Evolutionary conservation across 805 yeast genomes (phyloP), one percentile per base, ranked within the genome.

Genomic region (Wickerhamiella sorbophila): DNA sequence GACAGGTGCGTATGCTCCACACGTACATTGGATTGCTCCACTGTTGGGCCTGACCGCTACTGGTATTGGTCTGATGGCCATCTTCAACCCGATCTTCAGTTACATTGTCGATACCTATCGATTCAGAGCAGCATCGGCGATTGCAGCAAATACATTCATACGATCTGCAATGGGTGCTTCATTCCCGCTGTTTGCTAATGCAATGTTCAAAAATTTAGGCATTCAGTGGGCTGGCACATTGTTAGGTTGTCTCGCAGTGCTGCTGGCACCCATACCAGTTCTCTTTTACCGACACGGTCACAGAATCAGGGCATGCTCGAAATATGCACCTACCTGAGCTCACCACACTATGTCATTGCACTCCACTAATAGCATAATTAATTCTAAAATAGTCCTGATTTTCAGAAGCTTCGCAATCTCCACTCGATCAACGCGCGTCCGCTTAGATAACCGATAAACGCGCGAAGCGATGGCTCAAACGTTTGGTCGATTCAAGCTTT

Each of bases 141-240:
- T 74, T 43, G 79, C 82, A 3, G 79, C 76, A 6, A 79, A 78
- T 55, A 74, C 87, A 0, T 69, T 81, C 51, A 57, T 80, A 54
- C 73, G 88, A 62, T 74, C 83, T 2, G 61, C 65, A 0, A 71
- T 75, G 44, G 88, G 81, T 39, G 81, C 79, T 17, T 74, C 73
- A 1, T 75, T 75, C 69, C 85, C 85, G 32, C 62, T 82, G 44
- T 82, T 83, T 54, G 80, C 86, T 1, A 61, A 69, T 2, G 76
- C 70, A 49, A 78, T 82, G 88, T 80, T 80, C 60, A 57, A 63
- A 16, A 67, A 66, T 43, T 69, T 82, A 73, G 80, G 82, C 24
- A 69, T 70, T 21, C 76, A 79, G 50, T 82, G 88, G 87, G 88
- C 91, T 0, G 86, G 87, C 43, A 63, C 82, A 22, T 55, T 82